phyloP scores from a whole-genome alignment of 2,329 filamentous ascomycete genomes.

The Pestalotiopsis sp. region DNA sequence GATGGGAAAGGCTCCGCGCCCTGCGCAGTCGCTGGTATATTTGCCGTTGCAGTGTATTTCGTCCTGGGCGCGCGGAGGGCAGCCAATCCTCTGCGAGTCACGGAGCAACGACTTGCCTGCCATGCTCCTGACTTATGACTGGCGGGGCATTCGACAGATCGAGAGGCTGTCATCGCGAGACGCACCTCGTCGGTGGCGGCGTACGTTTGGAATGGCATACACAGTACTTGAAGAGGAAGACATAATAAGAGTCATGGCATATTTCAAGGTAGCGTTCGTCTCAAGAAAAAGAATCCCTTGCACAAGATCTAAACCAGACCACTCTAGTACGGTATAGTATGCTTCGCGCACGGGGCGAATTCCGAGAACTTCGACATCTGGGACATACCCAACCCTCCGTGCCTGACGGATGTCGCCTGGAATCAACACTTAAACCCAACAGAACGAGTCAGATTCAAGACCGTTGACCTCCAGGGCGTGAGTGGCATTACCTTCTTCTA shows the following conservation, averaged over 20 bases:
- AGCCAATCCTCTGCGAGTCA: neutral
- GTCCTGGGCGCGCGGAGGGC: neutral
- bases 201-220: neutral
- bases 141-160: neutral
- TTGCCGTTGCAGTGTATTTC: neutral
- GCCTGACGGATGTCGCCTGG: neutral
- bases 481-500: too few relatives aligned
- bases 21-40: neutral
- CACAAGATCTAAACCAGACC: neutral
- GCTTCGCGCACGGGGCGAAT: neutral
- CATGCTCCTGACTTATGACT: constrained; percentile 7
- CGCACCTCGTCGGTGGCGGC: neutral
- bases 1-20: neutral
- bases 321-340: constrained; percentile 1
- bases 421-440: neutral
- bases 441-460: neutral
- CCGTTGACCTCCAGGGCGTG: neutral
- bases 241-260: neutral
- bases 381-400: constrained; percentile 3
- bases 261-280: constrained; percentile 1
- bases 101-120: neutral
- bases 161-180: neutral
- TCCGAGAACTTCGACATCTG: constrained; percentile 2
- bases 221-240: neutral
- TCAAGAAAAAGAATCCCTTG: neutral